Conservation (phyloP, 1,139 yeast genomes). For the Yamadazyma diddensiae region DNA sequence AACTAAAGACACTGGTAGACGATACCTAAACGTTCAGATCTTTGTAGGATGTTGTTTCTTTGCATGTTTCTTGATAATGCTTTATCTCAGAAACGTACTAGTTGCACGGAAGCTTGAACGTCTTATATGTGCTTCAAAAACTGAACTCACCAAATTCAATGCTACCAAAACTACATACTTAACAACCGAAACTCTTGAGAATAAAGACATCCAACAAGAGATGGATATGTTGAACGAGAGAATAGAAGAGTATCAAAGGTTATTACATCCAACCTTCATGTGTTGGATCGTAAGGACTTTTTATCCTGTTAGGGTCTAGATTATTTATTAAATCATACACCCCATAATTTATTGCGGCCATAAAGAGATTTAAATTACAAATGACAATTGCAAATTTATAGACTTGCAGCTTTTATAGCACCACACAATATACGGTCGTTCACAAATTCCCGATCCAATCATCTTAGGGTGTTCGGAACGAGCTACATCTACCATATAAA, state of each 20-base stretch:
- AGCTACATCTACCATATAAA: too few relatives aligned
- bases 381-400: too few relatives aligned
- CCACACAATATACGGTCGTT: too few relatives aligned
- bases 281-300: conserved; percentile 18
- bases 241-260: conserved; percentile 18
- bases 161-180: conserved; percentile 13
- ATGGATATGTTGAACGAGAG: conserved; percentile 18
- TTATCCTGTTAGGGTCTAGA: conserved; percentile 25
- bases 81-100: conserved; percentile 31
- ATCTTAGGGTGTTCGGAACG: too few relatives aligned
- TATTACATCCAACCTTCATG: conserved; percentile 12
- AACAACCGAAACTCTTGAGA: conserved; percentile 12
- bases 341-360: too few relatives aligned
- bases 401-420: too few relatives aligned
- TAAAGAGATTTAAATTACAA: too few relatives aligned
- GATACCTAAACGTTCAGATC: conserved; percentile 58
- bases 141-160: conserved; percentile 6
- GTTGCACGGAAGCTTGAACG: conserved; percentile 19
- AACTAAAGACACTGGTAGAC: conserved; percentile 31
- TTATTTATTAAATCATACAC: not conserved
- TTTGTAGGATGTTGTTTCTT: conserved; percentile 54
- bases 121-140: conserved; percentile 10
- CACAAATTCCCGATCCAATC: too few relatives aligned
- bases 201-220: conserved; percentile 9
- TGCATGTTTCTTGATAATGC: conserved; percentile 24